Evolutionary conservation across 257 asterid species (phyloP), one percentile per base, ranked within the genome.

Genomic region (Cinchona pubescens): DNA sequence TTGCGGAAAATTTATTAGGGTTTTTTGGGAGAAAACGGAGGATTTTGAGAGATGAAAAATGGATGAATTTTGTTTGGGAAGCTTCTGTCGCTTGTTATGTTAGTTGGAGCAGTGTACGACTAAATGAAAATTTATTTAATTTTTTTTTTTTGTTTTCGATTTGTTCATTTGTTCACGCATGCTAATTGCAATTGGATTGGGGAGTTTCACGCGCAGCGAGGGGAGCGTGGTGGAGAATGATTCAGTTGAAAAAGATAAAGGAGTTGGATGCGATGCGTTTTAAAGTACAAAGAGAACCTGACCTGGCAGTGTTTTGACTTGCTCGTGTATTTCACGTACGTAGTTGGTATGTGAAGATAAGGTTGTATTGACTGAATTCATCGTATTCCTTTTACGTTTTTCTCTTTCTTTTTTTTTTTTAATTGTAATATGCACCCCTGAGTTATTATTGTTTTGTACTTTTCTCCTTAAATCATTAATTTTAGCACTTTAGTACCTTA

Each of bases 211-310:
- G 83, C 83, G 76, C 78, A 30, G 21, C 0, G 53, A 1, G 25
- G 5, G 45, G 82, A 18, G 79, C 82, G 86, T 83, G 79, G 69
- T 14, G 29, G 29, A 58, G 75, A 25, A 32, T 61, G 69, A 78
- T 71, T 61, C 71, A 53, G 71, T 75, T 60, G 72, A 49, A 64
- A 74, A 75, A 58, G 75, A 46, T 76, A 4, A n/a, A 43, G 78
- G 85, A 61, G 81, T 79, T 79, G 79, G 79, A 73, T 76, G 74
- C 81, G 19, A 48, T 42, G 79, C 76, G 73, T 59, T n/a, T 73
- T 48, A 46, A 72, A 73, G 81, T 67, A 79, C 82, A 27, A 21
- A 46, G 53, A 34, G 46, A 69, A 77, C 75, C 75, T 79, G 84
- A 77, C 75, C 75, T 79, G 84, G 78, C 82, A 37, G 45, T 74